Evolutionary conservation across 2,329 filamentous ascomycete species (phyloP).

Genomic region (Fusarium dlaminii): DNA sequence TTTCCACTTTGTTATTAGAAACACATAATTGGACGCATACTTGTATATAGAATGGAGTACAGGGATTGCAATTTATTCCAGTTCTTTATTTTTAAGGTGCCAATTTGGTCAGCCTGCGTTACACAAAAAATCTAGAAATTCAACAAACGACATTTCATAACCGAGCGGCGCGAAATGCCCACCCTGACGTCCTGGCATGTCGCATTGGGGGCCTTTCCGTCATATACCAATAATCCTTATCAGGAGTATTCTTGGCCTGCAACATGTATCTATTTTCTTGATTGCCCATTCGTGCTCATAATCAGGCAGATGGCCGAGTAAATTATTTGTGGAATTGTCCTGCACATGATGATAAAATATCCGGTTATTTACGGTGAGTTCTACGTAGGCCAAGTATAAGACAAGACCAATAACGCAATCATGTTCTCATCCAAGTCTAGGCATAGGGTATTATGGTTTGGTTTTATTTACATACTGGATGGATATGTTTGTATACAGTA

Average conservation of each 20-base stretch:
- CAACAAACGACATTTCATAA: background rate
- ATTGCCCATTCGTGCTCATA: background rate
- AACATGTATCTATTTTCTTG: too few relatives aligned
- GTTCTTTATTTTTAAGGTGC: background rate
- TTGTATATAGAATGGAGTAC: background rate
- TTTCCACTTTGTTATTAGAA: too few relatives aligned
- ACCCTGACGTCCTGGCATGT: too few relatives aligned
- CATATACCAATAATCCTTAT: background rate
- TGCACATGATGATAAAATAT: background rate
- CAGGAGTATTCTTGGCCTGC: background rate
- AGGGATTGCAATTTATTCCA: too few relatives aligned
- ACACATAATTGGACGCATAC: too few relatives aligned
- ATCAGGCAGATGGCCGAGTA: background rate
- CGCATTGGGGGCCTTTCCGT: background rate
- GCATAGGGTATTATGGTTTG: too few relatives aligned
- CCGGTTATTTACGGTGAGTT: too few relatives aligned
- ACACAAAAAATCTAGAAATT: background rate
- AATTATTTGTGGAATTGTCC: background rate
- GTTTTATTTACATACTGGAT: background rate
- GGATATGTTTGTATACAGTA: background rate
- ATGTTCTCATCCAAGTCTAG: background rate
- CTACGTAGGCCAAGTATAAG: background rate
- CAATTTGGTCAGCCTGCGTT: background rate
- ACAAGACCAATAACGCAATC: background rate
- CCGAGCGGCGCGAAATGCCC: background rate